These are phyloP conservation scores for Fusarium sp. DNA, from an alignment of 2,329 filamentous ascomycete genomes.

Conservation along the genomic window DNA sequence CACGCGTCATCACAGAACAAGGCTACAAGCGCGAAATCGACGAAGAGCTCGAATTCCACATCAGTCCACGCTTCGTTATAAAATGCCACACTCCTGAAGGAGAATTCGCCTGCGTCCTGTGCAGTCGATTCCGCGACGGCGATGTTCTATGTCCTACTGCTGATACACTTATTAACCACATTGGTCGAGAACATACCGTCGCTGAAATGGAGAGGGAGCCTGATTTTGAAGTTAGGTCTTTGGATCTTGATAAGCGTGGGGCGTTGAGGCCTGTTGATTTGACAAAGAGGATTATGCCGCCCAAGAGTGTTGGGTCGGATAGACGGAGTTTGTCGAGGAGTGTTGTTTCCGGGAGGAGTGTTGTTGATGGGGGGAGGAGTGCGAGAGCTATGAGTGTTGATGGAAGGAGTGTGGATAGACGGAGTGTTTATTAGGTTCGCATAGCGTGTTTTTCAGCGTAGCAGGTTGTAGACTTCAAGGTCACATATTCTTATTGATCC, in stretches of 20 bases:
- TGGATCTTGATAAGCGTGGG: slow-evolving; percentile 22
- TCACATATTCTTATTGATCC: neutral
- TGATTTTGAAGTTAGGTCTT: slow-evolving; percentile 34
- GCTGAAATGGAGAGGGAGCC: slow-evolving; percentile 40
- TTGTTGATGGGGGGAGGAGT: slow-evolving; percentile 1
- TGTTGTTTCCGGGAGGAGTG: neutral
- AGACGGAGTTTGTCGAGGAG: slow-evolving; percentile 3
- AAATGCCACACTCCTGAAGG: slow-evolving; percentile 44
- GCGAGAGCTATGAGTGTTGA: slow-evolving; percentile 27
- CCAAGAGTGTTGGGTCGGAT: slow-evolving; percentile 1
- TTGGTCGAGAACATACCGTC: slow-evolving; percentile 34
- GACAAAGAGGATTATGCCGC: slow-evolving; percentile 21
- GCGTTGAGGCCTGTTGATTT: slow-evolving; percentile 4
- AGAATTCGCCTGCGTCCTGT: slow-evolving; percentile 42
- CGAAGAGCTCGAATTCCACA: slow-evolving; percentile 41
- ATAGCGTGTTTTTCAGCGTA: slow-evolving; percentile 23
- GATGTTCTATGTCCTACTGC: slow-evolving; percentile 38
- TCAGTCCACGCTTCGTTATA: slow-evolving; percentile 41
- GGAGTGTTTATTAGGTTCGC: slow-evolving; percentile 12
- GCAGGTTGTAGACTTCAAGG: neutral
- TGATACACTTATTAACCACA: slow-evolving; percentile 38
- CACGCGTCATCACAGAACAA: slow-evolving; percentile 16
- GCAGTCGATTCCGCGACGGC: slow-evolving; percentile 35
- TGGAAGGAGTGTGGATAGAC: slow-evolving; percentile 15
- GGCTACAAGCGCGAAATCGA: slow-evolving; percentile 39